A percentile compares a stretch with the other conserved stretches of the same genome.
Conservation (phyloP, 2,329 filamentous ascomycete genomes). For the Chrysoporthe deuterocubensis region DNA sequence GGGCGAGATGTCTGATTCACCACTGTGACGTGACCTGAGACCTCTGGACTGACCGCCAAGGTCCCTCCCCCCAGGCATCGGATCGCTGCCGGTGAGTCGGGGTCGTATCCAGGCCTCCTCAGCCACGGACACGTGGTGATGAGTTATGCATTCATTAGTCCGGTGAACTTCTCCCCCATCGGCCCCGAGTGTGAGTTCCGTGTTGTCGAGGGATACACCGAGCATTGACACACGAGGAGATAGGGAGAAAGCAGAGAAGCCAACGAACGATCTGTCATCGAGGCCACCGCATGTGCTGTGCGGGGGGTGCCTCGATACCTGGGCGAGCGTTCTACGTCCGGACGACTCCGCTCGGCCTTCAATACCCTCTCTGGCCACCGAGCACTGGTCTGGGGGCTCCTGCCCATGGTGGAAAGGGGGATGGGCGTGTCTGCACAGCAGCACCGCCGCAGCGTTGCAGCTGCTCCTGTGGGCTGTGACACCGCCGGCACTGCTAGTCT, state of each 20-base stretch:
- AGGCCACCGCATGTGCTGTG: slow-evolving; percentile 1
- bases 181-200: neutral
- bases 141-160: neutral
- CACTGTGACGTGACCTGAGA: slow-evolving; percentile 5
- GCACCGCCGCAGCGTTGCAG: slow-evolving; percentile 1
- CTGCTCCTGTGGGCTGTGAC: neutral
- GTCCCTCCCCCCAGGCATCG: neutral
- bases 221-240: neutral
- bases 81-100: neutral
- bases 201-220: neutral
- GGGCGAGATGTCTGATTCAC: neutral
- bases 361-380: neutral
- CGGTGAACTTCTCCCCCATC: neutral
- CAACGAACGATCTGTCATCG: neutral
- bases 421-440: neutral
- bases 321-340: neutral
- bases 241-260: neutral
- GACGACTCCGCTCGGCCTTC: neutral
- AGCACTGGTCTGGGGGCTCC: neutral
- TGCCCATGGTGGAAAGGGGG: neutral
- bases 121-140: neutral
- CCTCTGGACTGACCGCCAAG: neutral
- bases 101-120: neutral
- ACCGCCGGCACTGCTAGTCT: slow-evolving; percentile 2
- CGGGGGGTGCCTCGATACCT: neutral